Base-by-base conservation (phyloP, 1,284 basidiomycete species). In the Inonotus obliquus region DNA sequence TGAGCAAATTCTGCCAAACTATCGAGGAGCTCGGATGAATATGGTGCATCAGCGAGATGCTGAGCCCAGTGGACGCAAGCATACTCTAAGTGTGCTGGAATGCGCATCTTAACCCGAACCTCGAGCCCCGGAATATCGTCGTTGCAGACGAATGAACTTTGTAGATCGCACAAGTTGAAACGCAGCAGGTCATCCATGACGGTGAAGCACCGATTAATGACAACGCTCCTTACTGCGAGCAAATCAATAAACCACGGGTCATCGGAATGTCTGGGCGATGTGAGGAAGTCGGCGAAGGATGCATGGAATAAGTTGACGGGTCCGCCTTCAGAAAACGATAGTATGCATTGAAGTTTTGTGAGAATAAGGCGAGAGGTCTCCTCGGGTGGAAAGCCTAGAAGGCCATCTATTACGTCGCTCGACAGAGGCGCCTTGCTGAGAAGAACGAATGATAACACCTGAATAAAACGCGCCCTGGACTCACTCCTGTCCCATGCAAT, bases 1-100 rank as follows among this genome's bases (percentile, higher is more conserved):
- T 65, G 41, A 5, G 70, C n/a, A 55, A 68, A 71, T 10, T 62
- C 27, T 19, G 14, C 5, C 2, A 60, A 27, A 5, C n/a, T 6
- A 2, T 59, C 17, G 9, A 21, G 2, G 6, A 27, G 7, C 2
- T 35, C 29, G 11, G 10, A 5, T 3, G 41, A 27, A 41, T 17
- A 49, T 19, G 49, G 49, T 3, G 32, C 53, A 19, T 60, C 58
- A 9, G 21, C 37, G 27, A 60, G 37, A 25, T 60, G 58, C 7
- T 39, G 23, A 6, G 49, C 6, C 58, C 58, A 60, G 29, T 54
- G 39, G 13, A 54, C 9, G 25, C 58, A 60, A 5, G 58, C n/a
- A 25, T 60, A 60, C n/a, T 29, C 25, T 9, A 60, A 17, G 56
- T 21, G 32, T 17, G 49, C 4, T 7, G 27, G 51, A 11, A 59